Percentiles rank a stretch among this genome's conserved stretches.
These are phyloP conservation scores for Stachybotrys chartarum DNA, from an alignment of 2,329 filamentous ascomycete species.

Conservation along the genomic window DNA sequence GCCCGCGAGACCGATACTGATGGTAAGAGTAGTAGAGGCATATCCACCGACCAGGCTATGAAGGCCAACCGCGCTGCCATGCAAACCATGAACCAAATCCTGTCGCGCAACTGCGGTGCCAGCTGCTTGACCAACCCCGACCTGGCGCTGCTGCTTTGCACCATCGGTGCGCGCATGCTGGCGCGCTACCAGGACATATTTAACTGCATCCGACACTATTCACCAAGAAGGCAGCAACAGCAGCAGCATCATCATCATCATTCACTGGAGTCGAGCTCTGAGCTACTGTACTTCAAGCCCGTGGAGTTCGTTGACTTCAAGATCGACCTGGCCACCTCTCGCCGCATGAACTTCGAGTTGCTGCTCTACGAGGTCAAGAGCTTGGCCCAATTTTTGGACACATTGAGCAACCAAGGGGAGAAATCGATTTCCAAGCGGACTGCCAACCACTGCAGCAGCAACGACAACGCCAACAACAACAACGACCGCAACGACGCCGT, in stretches of 20 bases:
- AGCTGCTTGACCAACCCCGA: background rate
- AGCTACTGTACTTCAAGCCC: background rate
- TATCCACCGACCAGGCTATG: background rate
- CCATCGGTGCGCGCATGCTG: background rate
- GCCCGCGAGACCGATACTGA: too few species aligned
- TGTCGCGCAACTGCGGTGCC: background rate
- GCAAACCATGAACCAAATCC: background rate
- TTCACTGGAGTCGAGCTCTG: background rate
- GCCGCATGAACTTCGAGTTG: background rate
- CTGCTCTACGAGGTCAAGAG: background rate
- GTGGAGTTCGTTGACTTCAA: background rate
- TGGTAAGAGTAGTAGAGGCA: background rate
- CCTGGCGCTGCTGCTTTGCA: background rate
- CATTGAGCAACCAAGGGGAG: background rate
- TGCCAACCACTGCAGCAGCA: background rate
- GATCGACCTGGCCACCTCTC: background rate
- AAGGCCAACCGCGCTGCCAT: background rate
- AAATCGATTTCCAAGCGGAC: background rate
- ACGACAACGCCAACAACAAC: background rate
- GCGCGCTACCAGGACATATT: background rate
- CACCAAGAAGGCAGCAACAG: background rate
- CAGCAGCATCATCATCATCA: background rate
- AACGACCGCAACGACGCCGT: too few species aligned
- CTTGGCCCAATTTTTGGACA: background rate
- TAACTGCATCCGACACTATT: background rate